Evolutionary conservation across 768 basidiomycete genomes (phyloP), one percentile per base, ranked within the genome.

Genomic region (Boletales sp.): DNA sequence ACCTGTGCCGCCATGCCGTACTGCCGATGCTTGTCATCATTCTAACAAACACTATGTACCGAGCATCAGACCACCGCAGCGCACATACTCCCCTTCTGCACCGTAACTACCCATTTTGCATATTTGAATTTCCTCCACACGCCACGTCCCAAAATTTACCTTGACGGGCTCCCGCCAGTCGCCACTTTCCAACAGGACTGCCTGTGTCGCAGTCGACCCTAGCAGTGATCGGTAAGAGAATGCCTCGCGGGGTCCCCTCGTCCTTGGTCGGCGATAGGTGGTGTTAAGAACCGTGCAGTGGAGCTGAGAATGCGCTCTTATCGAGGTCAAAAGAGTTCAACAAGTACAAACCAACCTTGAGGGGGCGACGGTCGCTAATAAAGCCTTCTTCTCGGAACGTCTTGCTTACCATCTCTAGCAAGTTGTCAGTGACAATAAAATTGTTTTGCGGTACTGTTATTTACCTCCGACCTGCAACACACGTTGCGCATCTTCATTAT

Each of bases 91-190:
- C 13, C 80, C 83, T 51, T 83, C 74, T 0, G 71, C 72, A 0
- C 80, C 84, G 55, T 74, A 75, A 56, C 85, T 86, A 0, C 86
- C 84, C 86, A 88, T 86, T 39, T 74, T 70, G 70, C 85, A 88
- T 31, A 88, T 70, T 61, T 87, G 80, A 11, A 87, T 66, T 54
- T 82, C 78, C 31, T 74, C 63, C 8, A 86, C 76, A 1, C 58
- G 44, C 72, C 80, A 86, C 1, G 67, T 57, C 0, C 86, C 86
- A 18, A 87, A 71, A 33, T 79, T 56, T 19, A 82, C 72, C 5
- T 50, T 45, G 39, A 69, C 59, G 15, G 63, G 72, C 17, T n/a
- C 59, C 8, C 50, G 55, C 44, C 41, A 39, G 49, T 54, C 41
- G 15, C 38, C 47, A 28, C 56, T 40, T 12, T 50, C 41, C 19